Base-by-base conservation (phyloP, 768 basidiomycete genomes). In the Lactarius deliciosus region DNA sequence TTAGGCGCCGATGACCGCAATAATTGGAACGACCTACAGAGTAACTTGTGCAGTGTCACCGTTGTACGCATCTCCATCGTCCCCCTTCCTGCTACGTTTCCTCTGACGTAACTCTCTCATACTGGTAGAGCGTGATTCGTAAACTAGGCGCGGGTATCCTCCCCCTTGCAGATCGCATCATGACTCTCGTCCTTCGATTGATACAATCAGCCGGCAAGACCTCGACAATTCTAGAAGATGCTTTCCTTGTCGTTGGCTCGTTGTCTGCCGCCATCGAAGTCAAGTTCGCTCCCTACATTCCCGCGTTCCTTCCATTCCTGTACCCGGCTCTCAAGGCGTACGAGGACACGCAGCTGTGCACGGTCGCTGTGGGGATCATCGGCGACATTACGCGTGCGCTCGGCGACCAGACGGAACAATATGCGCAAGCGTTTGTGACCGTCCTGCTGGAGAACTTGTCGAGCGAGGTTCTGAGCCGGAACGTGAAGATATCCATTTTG, bases 21-120 rank as follows among this genome's bases (percentile, higher is more conserved):
- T 78, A 99, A 97, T 80, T 97, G 96, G 95, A 97, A 97, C 74
- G 96, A 99, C 75, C 82, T 99, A 30, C 96, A 97, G 76, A 90
- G 93, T 78, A 97, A 96, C 79, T 83, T 98, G 72, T 97, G 95
- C 76, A 88, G 90, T 70, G 91, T 97, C 57, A 82, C 92, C 61
- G 91, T 93, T 63, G 93, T 94, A 74, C 74, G 91, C 80, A 40
- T 43, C 20, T 25, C 41, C 8, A 20, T 11, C n/a, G 50, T 53
- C 22, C 16, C 56, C 50, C 7, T 50, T 8, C 7, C 34, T 36
- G n/a, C 1, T 47, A 30, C 7, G 28, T 30, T 50, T 20, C 15
- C n/a, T 13, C 59, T 56, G 25, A 61, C 8, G 16, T 41, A 25
- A 41, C 34, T 22, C 34, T 58, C 11, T 56, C 34, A 43, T 43